phyloP scores from a whole-genome alignment of 306 rosid genomes.

The Trifolium fragiferum region DNA sequence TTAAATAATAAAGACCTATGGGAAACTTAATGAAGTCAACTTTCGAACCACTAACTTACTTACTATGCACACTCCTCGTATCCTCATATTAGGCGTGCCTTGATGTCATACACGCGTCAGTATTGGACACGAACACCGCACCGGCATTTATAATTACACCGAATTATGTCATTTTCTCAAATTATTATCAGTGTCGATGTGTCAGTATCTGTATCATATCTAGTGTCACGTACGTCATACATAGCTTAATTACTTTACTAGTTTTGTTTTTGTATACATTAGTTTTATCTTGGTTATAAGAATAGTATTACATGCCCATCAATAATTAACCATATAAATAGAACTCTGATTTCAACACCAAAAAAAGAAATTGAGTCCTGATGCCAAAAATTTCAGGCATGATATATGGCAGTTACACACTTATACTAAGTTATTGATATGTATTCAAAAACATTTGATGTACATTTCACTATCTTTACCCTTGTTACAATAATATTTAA shows the following conservation, averaged over 20 bases:
- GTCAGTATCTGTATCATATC: too few relatives aligned
- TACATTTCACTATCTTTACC: constrained; percentile 4
- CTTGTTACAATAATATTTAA: neutral
- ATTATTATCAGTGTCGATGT: too few relatives aligned
- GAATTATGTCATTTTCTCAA: too few relatives aligned
- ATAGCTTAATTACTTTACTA: too few relatives aligned
- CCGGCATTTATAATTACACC: too few relatives aligned
- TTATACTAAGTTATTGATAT: neutral
- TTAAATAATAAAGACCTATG: neutral
- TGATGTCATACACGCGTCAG: too few relatives aligned
- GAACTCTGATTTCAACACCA: neutral
- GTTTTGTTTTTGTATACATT: constrained; percentile 18
- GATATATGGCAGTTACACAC: constrained; percentile 11
- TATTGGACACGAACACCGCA: too few relatives aligned
- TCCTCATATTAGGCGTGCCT: too few relatives aligned
- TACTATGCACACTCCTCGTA: too few relatives aligned
- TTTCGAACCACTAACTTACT: constrained; percentile 21
- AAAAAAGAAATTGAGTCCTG: neutral
- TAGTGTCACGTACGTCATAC: too few relatives aligned
- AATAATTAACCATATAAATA: constrained; percentile 29
- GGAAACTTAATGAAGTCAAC: neutral
- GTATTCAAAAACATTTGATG: neutral
- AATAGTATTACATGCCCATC: constrained; percentile 20
- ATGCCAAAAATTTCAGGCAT: too few relatives aligned
- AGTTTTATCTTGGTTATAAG: constrained; percentile 1